These are phyloP conservation scores for Talaromyces sp. DNA, from an alignment of 2,329 filamentous ascomycete genomes.

Conservation along the genomic window DNA sequence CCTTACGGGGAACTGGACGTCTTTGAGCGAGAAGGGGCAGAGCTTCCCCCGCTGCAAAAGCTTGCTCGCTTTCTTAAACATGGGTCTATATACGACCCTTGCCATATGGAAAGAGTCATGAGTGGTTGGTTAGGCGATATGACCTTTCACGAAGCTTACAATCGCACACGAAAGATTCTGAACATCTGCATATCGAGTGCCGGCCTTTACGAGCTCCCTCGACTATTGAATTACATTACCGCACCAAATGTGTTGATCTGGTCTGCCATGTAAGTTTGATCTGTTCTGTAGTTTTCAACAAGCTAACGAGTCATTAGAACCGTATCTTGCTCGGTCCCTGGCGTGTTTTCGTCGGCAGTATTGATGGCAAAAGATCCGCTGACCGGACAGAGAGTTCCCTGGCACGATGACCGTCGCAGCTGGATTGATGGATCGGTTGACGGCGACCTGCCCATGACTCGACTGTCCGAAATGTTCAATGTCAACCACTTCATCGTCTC, in stretches of 20 bases:
- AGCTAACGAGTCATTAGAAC: constrained; percentile 41
- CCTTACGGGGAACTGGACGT: constrained; percentile 76
- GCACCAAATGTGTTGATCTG: constrained; percentile 93
- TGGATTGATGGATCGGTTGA: constrained; percentile 96
- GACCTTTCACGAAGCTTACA: constrained; percentile 94
- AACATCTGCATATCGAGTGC: constrained; percentile 92
- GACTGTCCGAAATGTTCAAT: constrained; percentile 91
- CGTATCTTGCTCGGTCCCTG: constrained; percentile 88
- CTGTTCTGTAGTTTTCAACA: not conserved
- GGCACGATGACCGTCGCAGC: constrained; percentile 78
- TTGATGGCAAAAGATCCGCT: constrained; percentile 79
- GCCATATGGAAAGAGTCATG: constrained; percentile 77
- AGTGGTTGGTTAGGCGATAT: constrained; percentile 74
- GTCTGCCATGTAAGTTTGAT: constrained; percentile 70
- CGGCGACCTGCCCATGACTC: constrained; percentile 86
- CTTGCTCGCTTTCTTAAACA: constrained; percentile 71
- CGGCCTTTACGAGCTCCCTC: constrained; percentile 78
- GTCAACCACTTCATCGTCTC: constrained; percentile 98
- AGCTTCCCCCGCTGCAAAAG: constrained; percentile 63
- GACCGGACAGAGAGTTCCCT: constrained; percentile 71
- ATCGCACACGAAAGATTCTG: constrained; percentile 82
- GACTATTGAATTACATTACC: constrained; percentile 86
- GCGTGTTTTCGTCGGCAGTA: constrained; percentile 74
- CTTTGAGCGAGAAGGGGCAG: constrained; percentile 60
- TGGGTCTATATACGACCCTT: constrained; percentile 79